Evolutionary conservation across 1,284 basidiomycete species (phyloP).

Genomic region (Pascua sp.): DNA sequence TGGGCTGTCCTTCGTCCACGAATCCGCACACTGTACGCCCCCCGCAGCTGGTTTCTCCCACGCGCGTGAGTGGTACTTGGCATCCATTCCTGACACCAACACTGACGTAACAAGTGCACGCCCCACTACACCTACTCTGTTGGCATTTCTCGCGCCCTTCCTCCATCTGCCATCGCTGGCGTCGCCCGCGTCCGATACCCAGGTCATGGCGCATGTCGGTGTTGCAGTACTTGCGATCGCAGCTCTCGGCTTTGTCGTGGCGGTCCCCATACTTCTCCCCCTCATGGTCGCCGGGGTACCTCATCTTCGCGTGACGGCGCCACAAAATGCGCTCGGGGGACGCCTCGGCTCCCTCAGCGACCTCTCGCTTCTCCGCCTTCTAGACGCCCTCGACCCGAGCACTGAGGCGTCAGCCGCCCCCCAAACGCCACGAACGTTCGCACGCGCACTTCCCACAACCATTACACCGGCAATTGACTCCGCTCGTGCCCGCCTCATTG

Average conservation of each 20-base stretch:
- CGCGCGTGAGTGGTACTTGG: slow-evolving; percentile 21
- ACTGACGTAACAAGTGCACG: slow-evolving; percentile 55
- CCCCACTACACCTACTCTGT: slow-evolving; percentile 60
- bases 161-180: slow-evolving; percentile 61
- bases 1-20: slow-evolving; percentile 28
- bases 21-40: slow-evolving; percentile 23
- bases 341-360: slow-evolving; percentile 66
- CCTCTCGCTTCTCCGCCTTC: slow-evolving; percentile 65
- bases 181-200: slow-evolving; percentile 64
- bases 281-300: slow-evolving; percentile 66
- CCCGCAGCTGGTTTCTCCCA: slow-evolving; percentile 31
- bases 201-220: slow-evolving; percentile 63
- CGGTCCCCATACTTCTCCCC: slow-evolving; percentile 63
- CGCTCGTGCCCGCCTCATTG: slow-evolving; percentile 59
- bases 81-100: neutral
- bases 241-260: slow-evolving; percentile 63
- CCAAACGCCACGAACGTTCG: neutral
- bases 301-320: slow-evolving; percentile 59
- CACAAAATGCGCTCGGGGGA: slow-evolving; percentile 56
- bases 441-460: slow-evolving; percentile 1
- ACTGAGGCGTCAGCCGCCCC: slow-evolving; percentile 44
- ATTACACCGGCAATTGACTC: slow-evolving; percentile 39
- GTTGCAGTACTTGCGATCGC: slow-evolving; percentile 64
- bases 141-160: slow-evolving; percentile 65
- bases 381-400: slow-evolving; percentile 60